Evolutionary conservation across 2,329 filamentous ascomycete species (phyloP).

Genomic region (Helotiales sp.): DNA sequence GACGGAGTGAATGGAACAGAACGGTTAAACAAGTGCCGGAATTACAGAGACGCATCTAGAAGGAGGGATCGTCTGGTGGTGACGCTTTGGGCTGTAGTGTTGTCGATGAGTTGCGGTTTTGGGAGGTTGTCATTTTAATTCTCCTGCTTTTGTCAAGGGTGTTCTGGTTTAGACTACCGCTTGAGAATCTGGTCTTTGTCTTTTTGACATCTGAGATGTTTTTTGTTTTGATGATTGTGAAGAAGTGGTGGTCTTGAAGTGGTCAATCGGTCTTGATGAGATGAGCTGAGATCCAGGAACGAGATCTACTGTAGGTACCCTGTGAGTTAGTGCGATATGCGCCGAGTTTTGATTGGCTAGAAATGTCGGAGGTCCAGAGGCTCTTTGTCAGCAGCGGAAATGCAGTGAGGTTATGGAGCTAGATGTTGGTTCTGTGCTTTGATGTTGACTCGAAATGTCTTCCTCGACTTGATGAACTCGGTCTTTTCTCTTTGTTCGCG

Average conservation of each 20-base stretch:
- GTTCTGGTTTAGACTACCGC: no score
- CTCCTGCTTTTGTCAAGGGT: not conserved
- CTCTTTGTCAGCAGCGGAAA: not conserved
- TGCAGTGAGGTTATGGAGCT: not conserved
- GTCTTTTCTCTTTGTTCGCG: not conserved
- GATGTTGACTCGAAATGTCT: not conserved
- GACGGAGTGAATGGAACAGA: not conserved
- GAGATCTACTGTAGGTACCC: not conserved
- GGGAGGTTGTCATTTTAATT: not conserved
- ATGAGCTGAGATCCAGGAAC: not conserved
- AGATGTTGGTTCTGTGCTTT: not conserved
- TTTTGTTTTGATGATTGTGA: not conserved
- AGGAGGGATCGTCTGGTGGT: not conserved
- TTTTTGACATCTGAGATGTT: not conserved
- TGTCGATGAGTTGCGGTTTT: not conserved
- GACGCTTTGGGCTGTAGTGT: not conserved
- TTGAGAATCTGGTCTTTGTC: not conserved
- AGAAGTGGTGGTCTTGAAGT: not conserved
- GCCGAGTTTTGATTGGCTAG: not conserved
- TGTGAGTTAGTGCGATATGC: not conserved
- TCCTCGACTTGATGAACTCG: not conserved
- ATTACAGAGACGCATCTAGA: conserved; percentile 5
- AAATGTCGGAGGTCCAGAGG: not conserved
- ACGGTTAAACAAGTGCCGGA: not conserved
- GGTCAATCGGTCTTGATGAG: not conserved